phyloP scores from a whole-genome alignment of 352 stramenopile species.

The Elongisporangium anandrum region DNA sequence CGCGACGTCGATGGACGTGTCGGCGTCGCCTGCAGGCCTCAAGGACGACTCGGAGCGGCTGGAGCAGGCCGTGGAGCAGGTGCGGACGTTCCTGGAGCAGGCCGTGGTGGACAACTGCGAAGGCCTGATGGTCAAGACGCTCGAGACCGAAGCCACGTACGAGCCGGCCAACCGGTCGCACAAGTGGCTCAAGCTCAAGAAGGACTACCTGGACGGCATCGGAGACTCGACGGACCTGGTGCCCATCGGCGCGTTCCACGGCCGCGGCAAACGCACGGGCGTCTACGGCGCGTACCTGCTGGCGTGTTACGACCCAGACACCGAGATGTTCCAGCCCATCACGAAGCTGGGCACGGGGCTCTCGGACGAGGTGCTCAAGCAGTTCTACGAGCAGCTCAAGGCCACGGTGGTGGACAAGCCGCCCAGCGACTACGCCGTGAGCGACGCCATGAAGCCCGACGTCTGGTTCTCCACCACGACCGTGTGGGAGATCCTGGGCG shows the following conservation, averaged over 20 bases:
- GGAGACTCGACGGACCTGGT: conserved; percentile 98
- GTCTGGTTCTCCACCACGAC: conserved; percentile 96
- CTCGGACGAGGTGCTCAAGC: conserved; percentile 97
- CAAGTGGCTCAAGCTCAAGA: conserved; percentile 99
- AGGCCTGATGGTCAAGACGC: conserved; percentile 99
- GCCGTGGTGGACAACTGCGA: conserved; percentile 93
- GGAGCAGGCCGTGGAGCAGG: conserved; percentile 71
- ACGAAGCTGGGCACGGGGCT: conserved; percentile 99
- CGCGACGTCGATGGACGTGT: conserved; percentile 88
- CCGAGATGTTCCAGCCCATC: conserved; percentile 97
- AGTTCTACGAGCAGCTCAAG: conserved; percentile 82
- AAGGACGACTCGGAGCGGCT: conserved; percentile 87
- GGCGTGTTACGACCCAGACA: conserved; percentile 97
- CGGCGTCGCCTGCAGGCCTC: conserved; percentile 77
- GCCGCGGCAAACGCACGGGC: conserved; percentile 94
- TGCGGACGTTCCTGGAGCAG: conserved; percentile 94
- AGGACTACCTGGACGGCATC: conserved; percentile 98
- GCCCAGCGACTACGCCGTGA: conserved; percentile 91
- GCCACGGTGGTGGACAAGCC: conserved; percentile 80
- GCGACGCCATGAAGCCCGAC: conserved; percentile 86
- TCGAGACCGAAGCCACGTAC: conserved; percentile 96
- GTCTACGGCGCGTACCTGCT: conserved; percentile 98
- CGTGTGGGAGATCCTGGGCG: conserved; percentile 98
- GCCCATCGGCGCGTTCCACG: conserved; percentile 97
- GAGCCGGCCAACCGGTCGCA: conserved; percentile 96